Conservation (phyloP, 169 alveolate species). For the Cryptosporidium ubiquitum region DNA sequence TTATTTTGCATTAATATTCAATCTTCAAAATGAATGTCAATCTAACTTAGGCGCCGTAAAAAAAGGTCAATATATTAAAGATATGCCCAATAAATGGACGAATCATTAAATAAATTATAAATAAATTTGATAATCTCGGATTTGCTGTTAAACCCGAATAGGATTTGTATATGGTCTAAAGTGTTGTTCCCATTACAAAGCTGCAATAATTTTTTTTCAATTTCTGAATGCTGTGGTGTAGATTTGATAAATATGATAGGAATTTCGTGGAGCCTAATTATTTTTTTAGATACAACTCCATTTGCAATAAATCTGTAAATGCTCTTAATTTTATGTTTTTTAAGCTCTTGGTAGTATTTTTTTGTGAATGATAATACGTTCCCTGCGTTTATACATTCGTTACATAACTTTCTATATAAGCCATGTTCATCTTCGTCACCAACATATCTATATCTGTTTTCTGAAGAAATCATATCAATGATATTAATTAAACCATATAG, state of each 20-base stretch:
- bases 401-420: slow-evolving; percentile 13
- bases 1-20: slow-evolving; percentile 5
- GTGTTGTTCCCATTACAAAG: slow-evolving; percentile 43
- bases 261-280: slow-evolving; percentile 42
- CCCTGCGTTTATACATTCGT: slow-evolving; percentile 47
- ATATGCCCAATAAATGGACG: slow-evolving; percentile 68
- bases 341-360: slow-evolving; percentile 18
- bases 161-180: slow-evolving; percentile 37
- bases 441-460: slow-evolving; percentile 59
- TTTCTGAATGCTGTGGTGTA: not conserved
- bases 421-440: slow-evolving; percentile 18
- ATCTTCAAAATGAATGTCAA: not conserved
- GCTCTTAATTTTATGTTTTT: not conserved
- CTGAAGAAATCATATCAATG: slow-evolving; percentile 57
- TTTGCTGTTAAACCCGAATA: slow-evolving; percentile 34
- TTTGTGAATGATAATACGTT: slow-evolving; percentile 29
- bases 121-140: not conserved
- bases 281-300: slow-evolving; percentile 29
- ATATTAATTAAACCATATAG: slow-evolving; percentile 28
- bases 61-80: not conserved
- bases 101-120: not conserved
- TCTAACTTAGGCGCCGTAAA: slow-evolving; percentile 19
- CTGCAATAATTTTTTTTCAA: not conserved
- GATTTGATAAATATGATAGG: slow-evolving; percentile 18
- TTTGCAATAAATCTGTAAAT: slow-evolving; percentile 16